phyloP scores from a whole-genome alignment of 2,329 filamentous ascomycete genomes.

The Pseudogymnoascus sp. region DNA sequence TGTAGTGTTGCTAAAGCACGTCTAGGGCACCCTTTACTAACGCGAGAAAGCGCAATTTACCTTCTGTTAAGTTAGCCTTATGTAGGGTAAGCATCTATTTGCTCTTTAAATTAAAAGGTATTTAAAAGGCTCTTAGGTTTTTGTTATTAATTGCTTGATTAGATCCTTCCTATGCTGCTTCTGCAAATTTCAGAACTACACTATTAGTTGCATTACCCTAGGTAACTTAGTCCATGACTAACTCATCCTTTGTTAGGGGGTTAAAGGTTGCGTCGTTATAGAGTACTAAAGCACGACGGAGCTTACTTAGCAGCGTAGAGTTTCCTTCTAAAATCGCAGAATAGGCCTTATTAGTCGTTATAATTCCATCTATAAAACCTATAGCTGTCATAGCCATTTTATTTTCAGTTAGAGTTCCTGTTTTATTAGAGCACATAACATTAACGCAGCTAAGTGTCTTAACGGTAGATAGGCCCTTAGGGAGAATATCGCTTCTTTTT shows the following conservation, averaged over 20 bases:
- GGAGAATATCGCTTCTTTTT: slow-evolving; percentile 65
- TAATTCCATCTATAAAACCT: slow-evolving; percentile 20
- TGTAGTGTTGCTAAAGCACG: slow-evolving; percentile 26
- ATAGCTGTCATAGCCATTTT: slow-evolving; percentile 39
- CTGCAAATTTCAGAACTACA: slow-evolving; percentile 37
- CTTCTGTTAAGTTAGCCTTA: neutral
- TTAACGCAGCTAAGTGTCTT: slow-evolving; percentile 67
- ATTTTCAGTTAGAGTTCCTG: slow-evolving; percentile 57
- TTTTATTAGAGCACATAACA: slow-evolving; percentile 69
- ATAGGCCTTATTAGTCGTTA: slow-evolving; percentile 32
- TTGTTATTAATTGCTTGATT: slow-evolving; percentile 17
- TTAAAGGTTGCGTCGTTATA: slow-evolving; percentile 42
- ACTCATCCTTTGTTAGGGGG: slow-evolving; percentile 32
- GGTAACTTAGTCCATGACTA: slow-evolving; percentile 32
- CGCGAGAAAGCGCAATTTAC: slow-evolving; percentile 18
- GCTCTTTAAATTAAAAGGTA: slow-evolving; percentile 47
- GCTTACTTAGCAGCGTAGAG: neutral
- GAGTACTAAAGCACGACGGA: slow-evolving; percentile 29
- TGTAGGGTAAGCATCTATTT: slow-evolving; percentile 42
- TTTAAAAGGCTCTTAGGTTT: slow-evolving; percentile 33
- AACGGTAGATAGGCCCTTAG: slow-evolving; percentile 70
- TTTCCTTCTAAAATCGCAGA: slow-evolving; percentile 14
- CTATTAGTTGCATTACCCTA: slow-evolving; percentile 41
- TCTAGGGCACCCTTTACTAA: neutral
- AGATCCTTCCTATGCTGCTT: slow-evolving; percentile 22